phyloP scores from a whole-genome alignment of 441 rosid species.

The Erodium trifolium region DNA sequence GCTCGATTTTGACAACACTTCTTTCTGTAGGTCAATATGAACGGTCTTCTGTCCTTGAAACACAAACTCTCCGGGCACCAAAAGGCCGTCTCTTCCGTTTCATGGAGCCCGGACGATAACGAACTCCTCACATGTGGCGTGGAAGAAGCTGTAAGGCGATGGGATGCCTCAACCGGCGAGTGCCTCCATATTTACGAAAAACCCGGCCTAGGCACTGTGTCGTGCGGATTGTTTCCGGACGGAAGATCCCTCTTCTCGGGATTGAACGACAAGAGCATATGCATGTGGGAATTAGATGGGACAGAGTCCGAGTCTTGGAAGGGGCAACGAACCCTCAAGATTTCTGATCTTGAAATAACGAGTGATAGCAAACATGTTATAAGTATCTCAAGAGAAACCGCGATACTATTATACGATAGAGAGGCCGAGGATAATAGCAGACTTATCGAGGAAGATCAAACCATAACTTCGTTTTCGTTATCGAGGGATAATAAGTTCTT shows the following conservation, averaged over 20 bases:
- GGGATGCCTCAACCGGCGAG: constrained; percentile 56
- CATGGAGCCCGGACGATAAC: constrained; percentile 51
- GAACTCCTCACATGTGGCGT: constrained; percentile 54
- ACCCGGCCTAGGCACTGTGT: constrained; percentile 39
- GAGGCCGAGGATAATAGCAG: constrained; percentile 37
- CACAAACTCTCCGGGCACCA: constrained; percentile 56
- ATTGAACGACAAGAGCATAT: constrained; percentile 41
- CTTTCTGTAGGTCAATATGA: constrained; percentile 38
- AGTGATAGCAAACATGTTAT: constrained; percentile 53
- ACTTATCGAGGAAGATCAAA: constrained; percentile 38
- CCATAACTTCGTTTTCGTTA: constrained; percentile 56
- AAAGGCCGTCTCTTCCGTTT: constrained; percentile 50
- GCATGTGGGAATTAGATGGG: constrained; percentile 54
- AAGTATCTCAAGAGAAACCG: constrained; percentile 38
- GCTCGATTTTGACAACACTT: not conserved
- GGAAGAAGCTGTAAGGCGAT: constrained; percentile 45
- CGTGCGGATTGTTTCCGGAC: constrained; percentile 57
- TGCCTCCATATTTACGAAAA: constrained; percentile 49
- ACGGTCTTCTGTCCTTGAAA: constrained; percentile 43
- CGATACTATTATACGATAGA: constrained; percentile 43
- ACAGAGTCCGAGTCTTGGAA: constrained; percentile 45
- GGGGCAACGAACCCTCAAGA: constrained; percentile 38
- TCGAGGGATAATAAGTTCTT: constrained; percentile 21
- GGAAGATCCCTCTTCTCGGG: constrained; percentile 43
- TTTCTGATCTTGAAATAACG: constrained; percentile 56